Percentiles rank a stretch among this genome's conserved stretches.
These are phyloP conservation scores for Fusarium lateritium DNA, from an alignment of 2,329 filamentous ascomycete species.

Conservation along the genomic window DNA sequence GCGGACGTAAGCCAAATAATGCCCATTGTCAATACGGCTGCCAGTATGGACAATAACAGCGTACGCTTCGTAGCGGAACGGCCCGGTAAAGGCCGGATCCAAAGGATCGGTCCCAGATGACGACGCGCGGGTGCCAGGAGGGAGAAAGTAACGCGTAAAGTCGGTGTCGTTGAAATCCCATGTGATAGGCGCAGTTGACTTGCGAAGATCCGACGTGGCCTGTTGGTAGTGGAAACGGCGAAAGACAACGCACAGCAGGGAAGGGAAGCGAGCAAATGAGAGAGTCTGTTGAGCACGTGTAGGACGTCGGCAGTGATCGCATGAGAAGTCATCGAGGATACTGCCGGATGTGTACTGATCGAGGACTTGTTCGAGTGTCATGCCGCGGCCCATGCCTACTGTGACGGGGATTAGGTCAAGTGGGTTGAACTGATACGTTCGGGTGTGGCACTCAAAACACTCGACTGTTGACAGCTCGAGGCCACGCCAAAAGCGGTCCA, in stretches of 20 bases:
- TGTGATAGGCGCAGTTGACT: slow-evolving; percentile 79
- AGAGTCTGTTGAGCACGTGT: slow-evolving; percentile 79
- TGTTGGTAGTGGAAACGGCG: slow-evolving; percentile 67
- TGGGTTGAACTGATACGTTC: slow-evolving; percentile 60
- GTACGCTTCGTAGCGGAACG: slow-evolving; percentile 87
- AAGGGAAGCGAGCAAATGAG: slow-evolving; percentile 82
- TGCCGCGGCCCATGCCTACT: slow-evolving; percentile 52
- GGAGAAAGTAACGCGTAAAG: slow-evolving; percentile 62
- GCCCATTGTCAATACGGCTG: slow-evolving; percentile 76
- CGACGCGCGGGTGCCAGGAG: slow-evolving; percentile 52
- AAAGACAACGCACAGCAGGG: slow-evolving; percentile 83
- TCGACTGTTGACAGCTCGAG: slow-evolving; percentile 80
- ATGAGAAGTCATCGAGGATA: slow-evolving; percentile 77
- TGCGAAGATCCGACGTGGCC: slow-evolving; percentile 61
- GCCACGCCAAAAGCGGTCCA: slow-evolving; percentile 85
- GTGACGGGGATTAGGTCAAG: slow-evolving; percentile 70
- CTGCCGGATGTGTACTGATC: slow-evolving; percentile 79
- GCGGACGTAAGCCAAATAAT: slow-evolving; percentile 82
- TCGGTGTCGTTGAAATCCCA: slow-evolving; percentile 83
- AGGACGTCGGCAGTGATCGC: slow-evolving; percentile 79
- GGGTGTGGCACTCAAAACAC: slow-evolving; percentile 72
- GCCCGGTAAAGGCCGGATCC: slow-evolving; percentile 62
- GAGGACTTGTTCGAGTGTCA: slow-evolving; percentile 73
- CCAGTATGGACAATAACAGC: slow-evolving; percentile 86
- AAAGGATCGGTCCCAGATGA: slow-evolving; percentile 50